These are phyloP conservation scores for Castanospermum australe DNA, from an alignment of 306 rosid genomes.

Conservation along the genomic window DNA sequence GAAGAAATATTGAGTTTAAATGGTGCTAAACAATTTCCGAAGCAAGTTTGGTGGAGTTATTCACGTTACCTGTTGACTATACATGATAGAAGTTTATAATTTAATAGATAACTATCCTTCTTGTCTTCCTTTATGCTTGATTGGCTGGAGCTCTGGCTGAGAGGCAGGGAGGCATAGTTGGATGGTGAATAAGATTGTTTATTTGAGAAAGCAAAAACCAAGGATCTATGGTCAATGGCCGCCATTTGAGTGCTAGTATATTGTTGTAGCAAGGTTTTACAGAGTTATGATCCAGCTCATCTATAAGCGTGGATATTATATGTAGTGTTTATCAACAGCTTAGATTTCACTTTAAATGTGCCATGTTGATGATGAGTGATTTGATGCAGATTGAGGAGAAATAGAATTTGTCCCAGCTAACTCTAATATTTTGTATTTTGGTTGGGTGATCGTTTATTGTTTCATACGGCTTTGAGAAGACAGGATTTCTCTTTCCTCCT, in stretches of 20 bases:
- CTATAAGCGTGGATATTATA: background rate
- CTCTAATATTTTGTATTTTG: background rate
- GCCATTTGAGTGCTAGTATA: background rate
- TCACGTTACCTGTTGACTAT: background rate
- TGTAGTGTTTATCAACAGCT: no score
- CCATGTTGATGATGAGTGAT: no score
- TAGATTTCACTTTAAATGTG: no score
- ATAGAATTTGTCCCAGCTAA: background rate
- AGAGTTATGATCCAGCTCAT: background rate
- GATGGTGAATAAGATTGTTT: background rate
- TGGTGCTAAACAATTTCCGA: background rate
- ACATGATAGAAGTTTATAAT: background rate
- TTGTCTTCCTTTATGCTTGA: background rate
- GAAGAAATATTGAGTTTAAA: background rate
- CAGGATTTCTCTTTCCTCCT: background rate
- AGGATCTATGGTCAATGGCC: background rate
- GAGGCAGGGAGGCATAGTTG: background rate
- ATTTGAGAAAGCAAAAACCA: background rate
- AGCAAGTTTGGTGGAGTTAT: background rate
- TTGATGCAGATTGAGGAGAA: background rate
- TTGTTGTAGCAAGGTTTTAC: background rate
- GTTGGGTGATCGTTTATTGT: no score
- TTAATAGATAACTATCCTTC: background rate
- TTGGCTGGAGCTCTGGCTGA: slow-evolving; percentile 1
- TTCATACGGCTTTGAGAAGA: no score